Conservation (phyloP, 1,139 yeast species). For the Yamadazyma pseudoaaseri region DNA sequence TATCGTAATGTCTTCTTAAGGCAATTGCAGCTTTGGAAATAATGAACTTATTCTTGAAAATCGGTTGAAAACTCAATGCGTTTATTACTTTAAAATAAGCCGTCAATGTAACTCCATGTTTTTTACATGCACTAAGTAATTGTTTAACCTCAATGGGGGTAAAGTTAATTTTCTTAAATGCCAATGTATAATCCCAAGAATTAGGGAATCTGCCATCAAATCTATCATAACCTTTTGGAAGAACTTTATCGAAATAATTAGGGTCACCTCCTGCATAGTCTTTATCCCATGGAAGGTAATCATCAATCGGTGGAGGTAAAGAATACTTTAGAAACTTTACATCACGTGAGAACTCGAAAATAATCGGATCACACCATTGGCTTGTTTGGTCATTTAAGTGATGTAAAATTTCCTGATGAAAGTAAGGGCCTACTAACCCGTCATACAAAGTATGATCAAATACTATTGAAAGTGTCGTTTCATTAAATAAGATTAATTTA, state of each 20-base stretch:
- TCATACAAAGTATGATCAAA: slow-evolving; percentile 45
- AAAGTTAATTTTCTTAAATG: slow-evolving; percentile 34
- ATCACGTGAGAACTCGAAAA: slow-evolving; percentile 23
- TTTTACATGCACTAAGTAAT: slow-evolving; percentile 30
- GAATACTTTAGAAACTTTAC: slow-evolving; percentile 20
- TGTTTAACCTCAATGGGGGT: slow-evolving; percentile 21
- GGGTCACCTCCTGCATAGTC: slow-evolving; percentile 27
- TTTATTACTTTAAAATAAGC: slow-evolving; percentile 29
- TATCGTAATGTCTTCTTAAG: slow-evolving; percentile 27
- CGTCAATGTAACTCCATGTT: slow-evolving; percentile 33
- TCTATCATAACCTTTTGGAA: slow-evolving; percentile 23
- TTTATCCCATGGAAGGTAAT: slow-evolving; percentile 22
- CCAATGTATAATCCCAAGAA: slow-evolving; percentile 18
- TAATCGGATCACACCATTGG: slow-evolving; percentile 8
- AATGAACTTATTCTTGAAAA: slow-evolving; percentile 26
- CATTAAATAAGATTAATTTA: slow-evolving; percentile 26
- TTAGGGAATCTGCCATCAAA: slow-evolving; percentile 37
- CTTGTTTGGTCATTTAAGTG: slow-evolving; percentile 6
- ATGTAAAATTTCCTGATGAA: slow-evolving; percentile 35
- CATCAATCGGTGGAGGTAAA: slow-evolving; percentile 37
- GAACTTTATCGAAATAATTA: slow-evolving; percentile 20
- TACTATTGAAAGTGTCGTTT: slow-evolving; percentile 23
- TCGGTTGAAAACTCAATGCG: slow-evolving; percentile 28
- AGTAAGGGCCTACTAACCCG: slow-evolving; percentile 39
- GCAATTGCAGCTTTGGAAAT: slow-evolving; percentile 33